Evolutionary conservation across 1,284 basidiomycete species (phyloP).

Genomic region (Pseudozyma tsukubaensis): DNA sequence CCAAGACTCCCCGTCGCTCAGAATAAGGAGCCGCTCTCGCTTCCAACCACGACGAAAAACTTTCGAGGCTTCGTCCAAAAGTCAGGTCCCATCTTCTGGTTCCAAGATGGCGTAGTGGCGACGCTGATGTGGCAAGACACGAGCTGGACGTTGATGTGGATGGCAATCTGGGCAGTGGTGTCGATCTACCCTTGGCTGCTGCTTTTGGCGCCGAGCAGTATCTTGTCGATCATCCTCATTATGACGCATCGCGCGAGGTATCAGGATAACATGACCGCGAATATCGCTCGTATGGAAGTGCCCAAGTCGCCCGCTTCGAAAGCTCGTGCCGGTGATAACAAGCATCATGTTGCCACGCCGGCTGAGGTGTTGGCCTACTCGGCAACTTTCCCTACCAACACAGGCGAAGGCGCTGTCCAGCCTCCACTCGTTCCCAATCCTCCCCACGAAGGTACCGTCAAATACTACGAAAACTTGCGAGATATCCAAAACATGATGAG

Average conservation of each 20-base stretch:
- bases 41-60: conserved; percentile 64
- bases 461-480: conserved; percentile 66
- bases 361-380: conserved; percentile 31
- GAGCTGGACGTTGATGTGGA: conserved; percentile 66
- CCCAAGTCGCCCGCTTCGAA: conserved; percentile 38
- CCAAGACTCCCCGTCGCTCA: conserved; percentile 60
- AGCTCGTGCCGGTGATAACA: conserved; percentile 2
- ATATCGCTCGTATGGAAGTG: conserved; percentile 29
- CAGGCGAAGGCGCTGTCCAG: conserved; percentile 35
- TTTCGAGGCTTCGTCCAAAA: conserved; percentile 68
- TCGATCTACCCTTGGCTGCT: conserved; percentile 63
- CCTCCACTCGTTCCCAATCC: conserved; percentile 62
- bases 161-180: conserved; percentile 66
- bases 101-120: conserved; percentile 66
- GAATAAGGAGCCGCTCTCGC: conserved; percentile 63
- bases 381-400: conserved; percentile 37
- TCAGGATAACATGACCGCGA: conserved; percentile 48
- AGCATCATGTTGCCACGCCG: conserved; percentile 7
- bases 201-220: conserved; percentile 56
- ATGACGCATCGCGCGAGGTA: conserved; percentile 57
- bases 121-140: conserved; percentile 67
- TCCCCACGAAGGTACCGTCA: conserved; percentile 63
- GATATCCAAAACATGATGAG: conserved; percentile 69
- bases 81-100: conserved; percentile 65
- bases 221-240: conserved; percentile 62